phyloP scores from a whole-genome alignment of 441 rosid species.

The Isatis lusitanica region DNA sequence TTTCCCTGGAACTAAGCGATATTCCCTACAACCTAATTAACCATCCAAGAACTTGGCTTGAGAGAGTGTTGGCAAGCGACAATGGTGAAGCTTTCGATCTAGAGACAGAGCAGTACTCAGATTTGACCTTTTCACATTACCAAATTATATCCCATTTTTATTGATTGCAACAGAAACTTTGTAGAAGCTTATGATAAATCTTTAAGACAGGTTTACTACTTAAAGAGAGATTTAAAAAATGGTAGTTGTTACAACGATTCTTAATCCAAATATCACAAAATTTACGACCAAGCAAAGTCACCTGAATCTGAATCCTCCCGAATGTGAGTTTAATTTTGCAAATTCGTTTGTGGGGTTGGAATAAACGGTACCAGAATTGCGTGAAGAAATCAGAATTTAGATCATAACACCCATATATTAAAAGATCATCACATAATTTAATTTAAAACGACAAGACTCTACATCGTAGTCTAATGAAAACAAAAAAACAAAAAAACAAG shows the following conservation, averaged over 20 bases:
- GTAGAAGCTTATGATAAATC: background rate
- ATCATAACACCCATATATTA: background rate
- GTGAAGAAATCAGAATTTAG: background rate
- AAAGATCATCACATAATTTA: background rate
- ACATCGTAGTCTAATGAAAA: background rate
- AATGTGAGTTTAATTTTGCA: background rate
- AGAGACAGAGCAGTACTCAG: background rate
- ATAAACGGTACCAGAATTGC: background rate
- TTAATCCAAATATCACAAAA: background rate
- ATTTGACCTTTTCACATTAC: background rate
- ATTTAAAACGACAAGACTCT: background rate
- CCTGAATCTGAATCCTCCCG: background rate
- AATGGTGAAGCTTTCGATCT: background rate
- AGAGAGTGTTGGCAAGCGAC: background rate
- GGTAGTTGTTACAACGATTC: background rate
- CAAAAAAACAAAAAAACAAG: background rate
- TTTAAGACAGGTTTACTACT: background rate
- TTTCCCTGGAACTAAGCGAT: slow-evolving; percentile 1
- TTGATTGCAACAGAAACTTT: background rate
- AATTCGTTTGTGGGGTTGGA: background rate
- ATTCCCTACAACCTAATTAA: background rate
- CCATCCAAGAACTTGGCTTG: background rate
- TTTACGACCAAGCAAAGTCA: background rate
- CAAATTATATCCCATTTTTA: background rate
- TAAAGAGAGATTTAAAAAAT: too few species aligned